Conservation (phyloP, 176 grass and related monocot species). For the Oryza brachyantha region DNA sequence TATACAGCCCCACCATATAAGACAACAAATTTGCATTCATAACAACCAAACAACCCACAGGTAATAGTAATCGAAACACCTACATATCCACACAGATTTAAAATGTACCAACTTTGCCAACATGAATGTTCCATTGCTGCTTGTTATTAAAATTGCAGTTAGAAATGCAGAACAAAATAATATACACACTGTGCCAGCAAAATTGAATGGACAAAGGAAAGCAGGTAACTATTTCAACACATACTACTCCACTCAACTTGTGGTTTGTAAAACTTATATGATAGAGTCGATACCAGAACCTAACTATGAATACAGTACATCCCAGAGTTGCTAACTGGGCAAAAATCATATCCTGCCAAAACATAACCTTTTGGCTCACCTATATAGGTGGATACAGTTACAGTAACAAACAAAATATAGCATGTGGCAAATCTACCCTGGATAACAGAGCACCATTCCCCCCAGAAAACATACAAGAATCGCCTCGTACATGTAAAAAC, state of each 20-base stretch:
- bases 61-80: neutral
- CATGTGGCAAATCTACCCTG: neutral
- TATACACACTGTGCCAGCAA: neutral
- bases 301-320: neutral
- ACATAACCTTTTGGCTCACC: neutral
- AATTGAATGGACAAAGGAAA: too few species aligned
- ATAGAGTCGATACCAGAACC: neutral
- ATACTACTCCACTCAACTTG: neutral
- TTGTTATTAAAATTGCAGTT: too few species aligned
- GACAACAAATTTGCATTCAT: too few species aligned
- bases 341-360: neutral
- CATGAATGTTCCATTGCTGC: neutral
- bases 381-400: neutral
- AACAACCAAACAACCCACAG: neutral
- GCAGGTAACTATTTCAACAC: neutral
- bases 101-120: neutral
- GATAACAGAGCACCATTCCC: neutral
- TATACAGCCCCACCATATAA: neutral
- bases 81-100: neutral
- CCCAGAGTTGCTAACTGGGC: neutral
- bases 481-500: neutral
- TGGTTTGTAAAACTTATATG: neutral
- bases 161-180: neutral
- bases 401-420: neutral
- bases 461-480: neutral